Evolutionary conservation across 129 eudicot species (phyloP).

Genomic region (Centrapalus pauciflorus): DNA sequence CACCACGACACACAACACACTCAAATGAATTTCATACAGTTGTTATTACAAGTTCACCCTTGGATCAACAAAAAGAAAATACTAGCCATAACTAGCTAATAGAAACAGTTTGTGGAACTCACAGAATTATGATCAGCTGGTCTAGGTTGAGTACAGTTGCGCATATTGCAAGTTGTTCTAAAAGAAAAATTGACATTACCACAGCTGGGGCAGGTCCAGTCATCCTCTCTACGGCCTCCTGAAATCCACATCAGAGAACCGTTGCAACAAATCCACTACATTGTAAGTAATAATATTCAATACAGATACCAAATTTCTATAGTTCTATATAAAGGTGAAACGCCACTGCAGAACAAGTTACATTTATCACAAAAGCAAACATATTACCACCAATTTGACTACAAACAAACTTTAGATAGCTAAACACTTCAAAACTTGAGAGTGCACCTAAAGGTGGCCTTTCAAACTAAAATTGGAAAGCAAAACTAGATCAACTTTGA

Average conservation of each 20-base stretch:
- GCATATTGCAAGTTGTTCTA: constrained; percentile 90
- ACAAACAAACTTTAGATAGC: neutral
- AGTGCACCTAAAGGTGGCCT: neutral
- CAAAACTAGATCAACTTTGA: neutral
- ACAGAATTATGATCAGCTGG: constrained; percentile 86
- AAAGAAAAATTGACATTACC: constrained; percentile 90
- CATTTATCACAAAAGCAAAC: neutral
- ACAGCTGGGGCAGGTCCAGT: constrained; percentile 92
- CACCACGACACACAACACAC: too few species aligned
- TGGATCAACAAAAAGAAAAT: too few species aligned
- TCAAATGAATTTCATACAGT: too few species aligned
- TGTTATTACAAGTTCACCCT: too few species aligned
- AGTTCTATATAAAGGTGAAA: neutral
- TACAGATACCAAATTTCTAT: neutral
- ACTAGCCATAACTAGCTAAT: too few species aligned
- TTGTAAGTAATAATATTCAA: too few species aligned
- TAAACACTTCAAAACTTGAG: neutral
- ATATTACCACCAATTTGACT: neutral
- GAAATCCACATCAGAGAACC: constrained; percentile 9
- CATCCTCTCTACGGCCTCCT: constrained; percentile 95
- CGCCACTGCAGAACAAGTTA: neutral
- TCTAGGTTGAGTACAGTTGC: constrained; percentile 84
- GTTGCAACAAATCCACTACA: too few species aligned
- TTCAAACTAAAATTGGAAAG: neutral
- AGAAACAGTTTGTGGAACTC: constrained; percentile 14